Evolutionary conservation across 495 filamentous ascomycete genomes (phyloP), one percentile per base, ranked within the genome.

Genomic region (Amorphotheca resinae): DNA sequence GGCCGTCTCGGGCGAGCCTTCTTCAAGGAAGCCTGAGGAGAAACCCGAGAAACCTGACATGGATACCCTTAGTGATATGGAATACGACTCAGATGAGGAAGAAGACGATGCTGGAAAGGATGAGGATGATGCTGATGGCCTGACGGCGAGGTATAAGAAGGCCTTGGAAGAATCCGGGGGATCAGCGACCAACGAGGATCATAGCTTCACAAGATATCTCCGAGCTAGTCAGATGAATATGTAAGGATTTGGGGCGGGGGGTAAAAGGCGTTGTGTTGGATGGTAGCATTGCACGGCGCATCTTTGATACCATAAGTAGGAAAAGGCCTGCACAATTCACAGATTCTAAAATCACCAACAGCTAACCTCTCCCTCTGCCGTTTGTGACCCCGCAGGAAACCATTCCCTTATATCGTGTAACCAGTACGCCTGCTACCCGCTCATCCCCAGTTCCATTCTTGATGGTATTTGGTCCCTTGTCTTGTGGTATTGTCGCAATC

Each of bases 121-220:
- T 34, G 69, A 67, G 33, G 58, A 66, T 22, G 58, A 66, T 22
- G 68, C 64, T 33, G 64, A 71, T n/a, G 75, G 77, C 0, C 56
- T 86, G 26, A 69, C 76, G 50, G 54, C 59, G 12, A 61, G 79
- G 43, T 86, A 86, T 52, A 67, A 72, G 48, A 59, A 70, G 22
- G 76, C 79, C 2, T 58, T 77, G 54, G 59, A 57, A 33, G 62
- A 68, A 4, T 61, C 64, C 15, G 59, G 56, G 16, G 68, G 69
- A 30, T 17, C 31, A 22, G 21, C 50, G 4, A 44, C n/a, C 22
- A 37, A 40, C 15, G 56, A 52, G 33, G 49, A 59, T 9, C 45
- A 59, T 30, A 57, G 56, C 38, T 59, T 59, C 28, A 44, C 56
- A 9, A 31, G 51, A 33, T 59, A 59, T 50, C 42, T 59, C 11